Percentiles rank a stretch among this genome's conserved stretches.
phyloP scores from a whole-genome alignment of 2,329 filamentous ascomycete genomes.

The Alternaria conjuncta region DNA sequence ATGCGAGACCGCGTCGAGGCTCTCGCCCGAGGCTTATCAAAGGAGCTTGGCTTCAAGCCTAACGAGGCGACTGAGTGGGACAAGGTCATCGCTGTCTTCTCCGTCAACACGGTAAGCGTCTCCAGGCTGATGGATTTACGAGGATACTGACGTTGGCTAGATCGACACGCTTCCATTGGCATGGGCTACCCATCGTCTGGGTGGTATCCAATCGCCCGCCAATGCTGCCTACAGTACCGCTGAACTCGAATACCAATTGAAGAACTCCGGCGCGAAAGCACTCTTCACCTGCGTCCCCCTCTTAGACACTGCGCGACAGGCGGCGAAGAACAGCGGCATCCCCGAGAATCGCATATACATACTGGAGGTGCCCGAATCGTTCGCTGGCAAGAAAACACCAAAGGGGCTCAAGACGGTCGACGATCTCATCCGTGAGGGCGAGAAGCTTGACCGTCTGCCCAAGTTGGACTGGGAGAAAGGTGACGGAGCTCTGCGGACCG shows the following conservation, averaged over 20 bases:
- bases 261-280: conserved; percentile 70
- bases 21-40: conserved; percentile 71
- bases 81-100: conserved; percentile 77
- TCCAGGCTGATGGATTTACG: background rate
- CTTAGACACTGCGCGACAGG: conserved; percentile 68
- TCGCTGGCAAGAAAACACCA: conserved; percentile 57
- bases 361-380: conserved; percentile 67
- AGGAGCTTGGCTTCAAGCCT: conserved; percentile 73
- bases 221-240: conserved; percentile 75
- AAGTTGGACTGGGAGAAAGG: conserved; percentile 67
- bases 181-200: conserved; percentile 76
- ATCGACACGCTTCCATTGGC: conserved; percentile 76
- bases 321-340: conserved; percentile 68
- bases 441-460: conserved; percentile 60
- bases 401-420: conserved; percentile 67
- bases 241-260: conserved; percentile 76
- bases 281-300: conserved; percentile 75
- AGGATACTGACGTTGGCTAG: conserved; percentile 49
- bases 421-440: conserved; percentile 69
- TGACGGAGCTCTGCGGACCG: conserved; percentile 70
- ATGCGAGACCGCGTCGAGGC: conserved; percentile 70
- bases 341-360: conserved; percentile 71
- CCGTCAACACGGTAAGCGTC: conserved; percentile 75
- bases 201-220: conserved; percentile 75
- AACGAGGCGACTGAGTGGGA: conserved; percentile 80